Conservation (phyloP, 805 yeast genomes). For the Groenewaldozyma tartarivorans region DNA sequence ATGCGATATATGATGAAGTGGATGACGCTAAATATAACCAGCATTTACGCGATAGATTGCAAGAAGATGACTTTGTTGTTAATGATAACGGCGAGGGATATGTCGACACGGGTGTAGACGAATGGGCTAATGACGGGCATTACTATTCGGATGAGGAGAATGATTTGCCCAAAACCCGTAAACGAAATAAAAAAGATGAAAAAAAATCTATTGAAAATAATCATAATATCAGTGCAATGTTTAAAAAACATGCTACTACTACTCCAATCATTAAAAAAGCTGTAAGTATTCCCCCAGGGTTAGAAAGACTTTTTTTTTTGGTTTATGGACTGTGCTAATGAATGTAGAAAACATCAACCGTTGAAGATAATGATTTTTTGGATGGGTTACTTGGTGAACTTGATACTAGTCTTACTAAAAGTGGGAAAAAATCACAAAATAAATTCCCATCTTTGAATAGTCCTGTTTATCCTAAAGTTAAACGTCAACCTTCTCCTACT, state of each 20-base stretch:
- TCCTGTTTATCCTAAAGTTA: neutral
- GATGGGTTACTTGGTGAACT: slow-evolving; percentile 64
- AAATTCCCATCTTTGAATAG: slow-evolving; percentile 1
- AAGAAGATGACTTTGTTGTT: slow-evolving; percentile 87
- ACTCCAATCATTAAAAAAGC: slow-evolving; percentile 26
- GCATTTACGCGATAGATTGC: slow-evolving; percentile 67
- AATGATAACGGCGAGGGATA: slow-evolving; percentile 93
- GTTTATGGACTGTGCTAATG: neutral
- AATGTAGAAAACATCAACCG: slow-evolving; percentile 7
- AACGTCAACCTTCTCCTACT: neutral
- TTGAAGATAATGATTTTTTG: slow-evolving; percentile 42
- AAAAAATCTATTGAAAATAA: slow-evolving; percentile 24
- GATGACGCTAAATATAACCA: slow-evolving; percentile 71
- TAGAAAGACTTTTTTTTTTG: neutral
- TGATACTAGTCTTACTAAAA: neutral
- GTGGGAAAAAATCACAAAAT: slow-evolving; percentile 10
- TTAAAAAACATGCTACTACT: slow-evolving; percentile 40
- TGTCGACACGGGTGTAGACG: slow-evolving; percentile 87
- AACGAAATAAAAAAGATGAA: slow-evolving; percentile 1
- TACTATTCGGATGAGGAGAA: slow-evolving; percentile 23
- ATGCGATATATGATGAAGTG: slow-evolving; percentile 74
- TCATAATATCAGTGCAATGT: slow-evolving; percentile 31
- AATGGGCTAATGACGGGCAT: slow-evolving; percentile 60
- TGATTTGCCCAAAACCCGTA: slow-evolving; percentile 16
- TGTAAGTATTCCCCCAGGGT: neutral